Conservation (phyloP, 2,329 filamentous ascomycete species). For the Fusarium brachygibbosum region DNA sequence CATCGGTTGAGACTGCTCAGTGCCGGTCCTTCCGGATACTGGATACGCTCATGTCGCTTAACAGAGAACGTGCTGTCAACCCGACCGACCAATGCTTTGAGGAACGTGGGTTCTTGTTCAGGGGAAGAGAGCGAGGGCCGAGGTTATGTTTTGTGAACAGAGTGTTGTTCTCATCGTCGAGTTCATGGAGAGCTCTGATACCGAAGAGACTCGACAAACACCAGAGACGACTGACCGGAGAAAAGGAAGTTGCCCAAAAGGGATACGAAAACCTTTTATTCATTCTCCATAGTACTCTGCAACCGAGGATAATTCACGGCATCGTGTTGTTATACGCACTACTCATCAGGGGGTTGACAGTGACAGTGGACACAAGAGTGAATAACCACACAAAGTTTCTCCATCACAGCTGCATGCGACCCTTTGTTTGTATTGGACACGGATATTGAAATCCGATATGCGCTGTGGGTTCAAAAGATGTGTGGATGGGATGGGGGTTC, state of each 20-base stretch:
- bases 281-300: conserved; percentile 3
- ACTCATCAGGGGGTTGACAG: conserved; percentile 13
- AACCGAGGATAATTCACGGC: conserved; percentile 43
- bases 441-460: conserved; percentile 42
- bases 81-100: not conserved
- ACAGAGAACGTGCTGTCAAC: not conserved
- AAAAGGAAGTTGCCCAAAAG: conserved; percentile 42
- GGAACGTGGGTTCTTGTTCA: not conserved
- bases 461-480: not conserved
- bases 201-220: conserved; percentile 13
- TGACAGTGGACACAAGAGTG: conserved; percentile 15
- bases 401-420: conserved; percentile 14
- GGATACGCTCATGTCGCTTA: conserved; percentile 7
- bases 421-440: conserved; percentile 6
- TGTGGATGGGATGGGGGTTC: too few relatives aligned
- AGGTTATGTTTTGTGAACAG: conserved; percentile 21
- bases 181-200: not conserved
- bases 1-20: not conserved
- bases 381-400: not conserved
- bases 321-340: conserved; percentile 4
- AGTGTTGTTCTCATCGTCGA: conserved; percentile 1
- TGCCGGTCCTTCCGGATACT: conserved; percentile 6
- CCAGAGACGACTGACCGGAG: conserved; percentile 27
- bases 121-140: conserved; percentile 22
- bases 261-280: conserved; percentile 17